These are phyloP conservation scores for Alternaria dauci DNA, from an alignment of 2,329 filamentous ascomycete species.

Conservation along the genomic window DNA sequence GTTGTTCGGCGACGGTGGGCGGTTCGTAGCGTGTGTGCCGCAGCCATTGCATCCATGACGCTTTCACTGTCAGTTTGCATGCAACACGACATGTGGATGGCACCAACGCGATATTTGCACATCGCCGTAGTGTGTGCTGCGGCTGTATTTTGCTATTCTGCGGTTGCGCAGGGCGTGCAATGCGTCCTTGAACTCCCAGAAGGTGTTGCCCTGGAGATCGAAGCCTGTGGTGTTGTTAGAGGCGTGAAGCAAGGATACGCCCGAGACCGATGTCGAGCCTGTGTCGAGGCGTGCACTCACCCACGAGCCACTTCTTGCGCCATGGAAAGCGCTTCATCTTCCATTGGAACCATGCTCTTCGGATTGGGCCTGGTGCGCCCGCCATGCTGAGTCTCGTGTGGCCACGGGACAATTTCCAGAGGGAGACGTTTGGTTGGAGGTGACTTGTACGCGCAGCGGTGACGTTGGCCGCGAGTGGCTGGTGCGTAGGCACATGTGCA, in stretches of 20 bases:
- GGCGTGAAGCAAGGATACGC: slow-evolving; percentile 11
- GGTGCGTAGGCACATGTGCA: slow-evolving; percentile 27
- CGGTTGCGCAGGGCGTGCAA: slow-evolving; percentile 63
- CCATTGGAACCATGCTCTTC: slow-evolving; percentile 67
- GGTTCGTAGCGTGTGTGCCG: slow-evolving; percentile 66
- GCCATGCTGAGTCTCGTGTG: slow-evolving; percentile 44
- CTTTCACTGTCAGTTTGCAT: slow-evolving; percentile 44
- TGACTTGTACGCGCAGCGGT: slow-evolving; percentile 32
- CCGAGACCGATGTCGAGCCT: slow-evolving; percentile 2
- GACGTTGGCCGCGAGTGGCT: slow-evolving; percentile 39
- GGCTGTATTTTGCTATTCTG: slow-evolving; percentile 66
- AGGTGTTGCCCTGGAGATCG: slow-evolving; percentile 70
- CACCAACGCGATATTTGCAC: slow-evolving; percentile 65
- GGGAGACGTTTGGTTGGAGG: slow-evolving; percentile 2
- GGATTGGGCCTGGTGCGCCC: slow-evolving; percentile 48
- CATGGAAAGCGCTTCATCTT: slow-evolving; percentile 69
- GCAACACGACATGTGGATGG: not conserved
- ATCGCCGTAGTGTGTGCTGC: slow-evolving; percentile 64
- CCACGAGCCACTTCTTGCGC: slow-evolving; percentile 67
- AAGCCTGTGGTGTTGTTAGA: slow-evolving; percentile 55
- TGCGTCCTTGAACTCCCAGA: slow-evolving; percentile 71
- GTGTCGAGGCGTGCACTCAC: slow-evolving; percentile 48
- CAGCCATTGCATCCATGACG: slow-evolving; percentile 75
- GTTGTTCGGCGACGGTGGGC: slow-evolving; percentile 67
- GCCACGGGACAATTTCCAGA: slow-evolving; percentile 11